These are phyloP conservation scores for Teratosphaeria destructans DNA, from an alignment of 2,329 filamentous ascomycete species.

Conservation along the genomic window DNA sequence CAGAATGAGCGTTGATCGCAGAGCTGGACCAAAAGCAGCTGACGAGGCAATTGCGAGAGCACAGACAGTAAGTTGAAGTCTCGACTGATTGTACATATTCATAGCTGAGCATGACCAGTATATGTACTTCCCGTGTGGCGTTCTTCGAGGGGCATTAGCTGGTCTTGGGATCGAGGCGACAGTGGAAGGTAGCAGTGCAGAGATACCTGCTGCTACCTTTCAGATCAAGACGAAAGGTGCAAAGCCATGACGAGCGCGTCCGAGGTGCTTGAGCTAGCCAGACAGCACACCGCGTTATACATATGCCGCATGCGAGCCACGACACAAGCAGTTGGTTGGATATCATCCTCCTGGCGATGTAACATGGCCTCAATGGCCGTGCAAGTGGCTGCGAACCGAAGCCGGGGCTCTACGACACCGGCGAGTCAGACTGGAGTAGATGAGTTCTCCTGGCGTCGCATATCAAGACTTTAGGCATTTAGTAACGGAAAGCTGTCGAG, in stretches of 20 bases:
- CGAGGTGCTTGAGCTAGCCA: background rate
- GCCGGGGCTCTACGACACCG: too few relatives aligned
- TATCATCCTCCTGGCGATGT: too few relatives aligned
- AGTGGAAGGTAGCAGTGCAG: slow-evolving; percentile 80
- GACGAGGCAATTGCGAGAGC: slow-evolving; percentile 53
- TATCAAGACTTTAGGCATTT: too few relatives aligned
- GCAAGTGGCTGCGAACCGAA: too few relatives aligned
- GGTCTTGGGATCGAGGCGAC: slow-evolving; percentile 83
- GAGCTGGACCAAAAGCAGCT: slow-evolving; percentile 19
- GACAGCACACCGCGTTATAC: background rate
- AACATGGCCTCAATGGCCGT: too few relatives aligned
- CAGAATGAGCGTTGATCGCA: slow-evolving; percentile 70
- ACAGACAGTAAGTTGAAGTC: slow-evolving; percentile 56
- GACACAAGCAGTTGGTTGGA: too few relatives aligned
- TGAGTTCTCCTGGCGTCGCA: too few relatives aligned
- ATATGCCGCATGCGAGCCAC: background rate
- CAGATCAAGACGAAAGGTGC: slow-evolving; percentile 78
- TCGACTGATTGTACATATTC: background rate
- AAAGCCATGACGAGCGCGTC: slow-evolving; percentile 45
- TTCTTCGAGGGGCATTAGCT: slow-evolving; percentile 86
- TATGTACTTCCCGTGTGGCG: slow-evolving; percentile 87
- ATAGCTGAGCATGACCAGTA: slow-evolving; percentile 45
- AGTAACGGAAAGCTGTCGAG: too few relatives aligned
- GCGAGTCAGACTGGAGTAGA: too few relatives aligned
- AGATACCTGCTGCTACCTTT: slow-evolving; percentile 81